Evolutionary conservation across 352 stramenopile species (phyloP), one percentile per base, ranked within the genome.

Genomic region (Phytopythium chamaehyphon): DNA sequence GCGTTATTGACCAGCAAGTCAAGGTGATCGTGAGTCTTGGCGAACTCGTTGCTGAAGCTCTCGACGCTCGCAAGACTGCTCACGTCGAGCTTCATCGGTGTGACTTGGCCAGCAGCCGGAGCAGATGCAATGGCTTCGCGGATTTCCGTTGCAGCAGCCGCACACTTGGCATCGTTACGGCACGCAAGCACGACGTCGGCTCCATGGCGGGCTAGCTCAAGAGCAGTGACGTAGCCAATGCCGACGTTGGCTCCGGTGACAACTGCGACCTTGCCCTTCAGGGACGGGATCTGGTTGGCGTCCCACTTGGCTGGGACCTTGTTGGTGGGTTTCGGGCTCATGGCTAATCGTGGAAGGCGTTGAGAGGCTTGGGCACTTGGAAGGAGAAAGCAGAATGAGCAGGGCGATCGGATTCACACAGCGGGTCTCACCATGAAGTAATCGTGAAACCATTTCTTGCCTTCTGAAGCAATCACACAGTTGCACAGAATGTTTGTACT

Each of bases 1-100:
- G 69, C 69, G 50, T 88, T 88, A 53, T 85, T 85, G 8, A 88
- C 67, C 4, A 88, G 47, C 12, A 83, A 18, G 55, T 85, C 45
- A 22, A 88, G 57, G 0, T 33, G 37, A 12, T 59, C 40, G 43
- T 69, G 62, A 47, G 63, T 46, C 15, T 56, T 16, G 24, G 59
- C 12, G 18, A 87, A 56, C 23, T 43, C 37, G 36, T 62, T 42
- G 5, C 31, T 53, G 68, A 84, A 85, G 22, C 38, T 35, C 24
- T 51, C 16, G 28, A 85, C 59, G 1, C 62, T 78, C 42, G 51
- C 53, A 38, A 82, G 66, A 43, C 40, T 46, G 55, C 47, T 61
- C 36, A 85, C 62, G 61, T 88, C 71, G 4, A 85, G 48, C 51
- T 23, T 42, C 50, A 59, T 72, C 24, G 80, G 73, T 57, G 80